phyloP scores from a whole-genome alignment of 208 protist genomes.

The Strigomonas culicis region DNA sequence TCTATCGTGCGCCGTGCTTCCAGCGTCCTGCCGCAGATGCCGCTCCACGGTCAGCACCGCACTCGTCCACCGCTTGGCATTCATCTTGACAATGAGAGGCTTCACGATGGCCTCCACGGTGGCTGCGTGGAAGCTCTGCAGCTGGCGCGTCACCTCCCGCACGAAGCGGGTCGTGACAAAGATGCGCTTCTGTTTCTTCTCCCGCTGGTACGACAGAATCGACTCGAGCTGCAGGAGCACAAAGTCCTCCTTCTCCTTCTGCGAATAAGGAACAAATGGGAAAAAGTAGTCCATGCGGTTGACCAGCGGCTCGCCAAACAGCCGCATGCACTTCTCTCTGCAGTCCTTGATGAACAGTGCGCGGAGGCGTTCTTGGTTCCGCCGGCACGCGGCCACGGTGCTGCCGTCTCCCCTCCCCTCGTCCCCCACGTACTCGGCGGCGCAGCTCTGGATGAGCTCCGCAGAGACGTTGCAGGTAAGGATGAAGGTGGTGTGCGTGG shows the following conservation, averaged over 20 bases:
- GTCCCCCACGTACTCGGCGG: constrained; percentile 32
- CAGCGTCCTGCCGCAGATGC: constrained; percentile 9
- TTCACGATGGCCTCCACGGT: constrained; percentile 69
- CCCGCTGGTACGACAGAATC: constrained; percentile 42
- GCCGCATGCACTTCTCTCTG: constrained; percentile 37
- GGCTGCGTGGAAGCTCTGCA: constrained; percentile 67
- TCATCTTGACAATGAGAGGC: constrained; percentile 55
- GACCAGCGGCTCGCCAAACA: constrained; percentile 76
- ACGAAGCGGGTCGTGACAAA: constrained; percentile 62
- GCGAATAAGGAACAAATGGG: constrained; percentile 78
- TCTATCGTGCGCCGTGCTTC: constrained; percentile 10
- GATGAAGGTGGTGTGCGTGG: constrained; percentile 70
- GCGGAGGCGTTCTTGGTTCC: constrained; percentile 27
- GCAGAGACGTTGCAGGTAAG: constrained; percentile 77
- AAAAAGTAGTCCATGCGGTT: constrained; percentile 84
- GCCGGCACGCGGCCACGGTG: neutral
- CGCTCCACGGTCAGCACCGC: constrained; percentile 66
- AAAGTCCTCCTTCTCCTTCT: constrained; percentile 47
- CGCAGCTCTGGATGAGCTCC: constrained; percentile 36
- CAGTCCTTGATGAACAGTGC: constrained; percentile 38
- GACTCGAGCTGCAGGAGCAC: constrained; percentile 64
- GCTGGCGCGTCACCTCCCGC: constrained; percentile 28
- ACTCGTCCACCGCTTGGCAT: constrained; percentile 22
- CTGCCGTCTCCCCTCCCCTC: neutral
- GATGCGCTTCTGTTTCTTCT: constrained; percentile 28